A percentile compares a stretch with the other conserved stretches of the same genome.
Evolutionary conservation across 306 rosid species (phyloP).

Genomic region (Coriaria nepalensis): DNA sequence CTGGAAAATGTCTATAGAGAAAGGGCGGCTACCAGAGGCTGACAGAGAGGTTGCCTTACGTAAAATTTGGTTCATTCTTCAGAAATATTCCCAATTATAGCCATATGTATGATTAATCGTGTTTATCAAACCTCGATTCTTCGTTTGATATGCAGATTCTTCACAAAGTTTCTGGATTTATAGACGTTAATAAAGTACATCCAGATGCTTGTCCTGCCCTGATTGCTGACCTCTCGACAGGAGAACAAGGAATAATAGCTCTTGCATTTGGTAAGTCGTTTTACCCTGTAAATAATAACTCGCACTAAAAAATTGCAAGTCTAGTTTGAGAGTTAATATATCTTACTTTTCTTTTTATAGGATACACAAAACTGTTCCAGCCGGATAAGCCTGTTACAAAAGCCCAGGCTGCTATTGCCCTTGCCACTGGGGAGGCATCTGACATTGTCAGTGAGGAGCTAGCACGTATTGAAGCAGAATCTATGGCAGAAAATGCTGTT

Average conservation of each 20-base stretch:
- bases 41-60: conserved; percentile 57
- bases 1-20: conserved; percentile 95
- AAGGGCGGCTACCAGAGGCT: conserved; percentile 80
- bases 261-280: conserved; percentile 75
- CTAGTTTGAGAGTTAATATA: neutral
- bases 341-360: conserved; percentile 19
- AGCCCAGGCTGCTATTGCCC: conserved; percentile 96
- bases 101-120: neutral
- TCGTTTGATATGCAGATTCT: conserved; percentile 47
- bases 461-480: conserved; percentile 95
- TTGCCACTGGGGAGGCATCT: conserved; percentile 90
- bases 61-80: conserved; percentile 15
- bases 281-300: conserved; percentile 2
- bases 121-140: conserved; percentile 7
- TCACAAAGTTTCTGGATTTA: conserved; percentile 71
- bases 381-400: conserved; percentile 92
- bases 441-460: conserved; percentile 87
- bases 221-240: conserved; percentile 77
- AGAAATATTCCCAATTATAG: neutral
- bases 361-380: conserved; percentile 86
- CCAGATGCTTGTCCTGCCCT: conserved; percentile 96
- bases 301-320: conserved; percentile 4
- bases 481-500: conserved; percentile 88
- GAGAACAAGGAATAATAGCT: conserved; percentile 89
- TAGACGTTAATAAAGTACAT: conserved; percentile 80